Percentiles rank a stretch among this genome's conserved stretches.
Evolutionary conservation across 345 rosid species (phyloP).

Genomic region (Arabidopsis arenosa): DNA sequence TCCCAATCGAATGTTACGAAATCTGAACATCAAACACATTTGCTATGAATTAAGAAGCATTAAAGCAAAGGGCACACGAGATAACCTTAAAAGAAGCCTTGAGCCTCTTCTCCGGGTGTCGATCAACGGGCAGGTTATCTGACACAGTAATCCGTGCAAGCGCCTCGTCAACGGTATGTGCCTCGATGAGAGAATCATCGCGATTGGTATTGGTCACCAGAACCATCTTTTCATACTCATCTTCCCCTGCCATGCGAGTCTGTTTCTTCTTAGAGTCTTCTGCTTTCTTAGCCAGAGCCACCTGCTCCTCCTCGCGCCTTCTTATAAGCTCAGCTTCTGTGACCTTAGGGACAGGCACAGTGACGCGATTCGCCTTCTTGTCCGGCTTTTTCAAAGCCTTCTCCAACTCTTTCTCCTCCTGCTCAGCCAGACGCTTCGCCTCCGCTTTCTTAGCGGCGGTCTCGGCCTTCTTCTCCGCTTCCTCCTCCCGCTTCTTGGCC

Average conservation of each 20-base stretch:
- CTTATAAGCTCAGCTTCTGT: slow-evolving; percentile 74
- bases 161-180: slow-evolving; percentile 88
- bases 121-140: slow-evolving; percentile 73
- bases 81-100: slow-evolving; percentile 93
- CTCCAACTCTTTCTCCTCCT: slow-evolving; percentile 83
- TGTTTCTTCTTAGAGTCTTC: slow-evolving; percentile 74
- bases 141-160: slow-evolving; percentile 69
- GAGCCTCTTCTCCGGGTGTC: slow-evolving; percentile 88
- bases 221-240: slow-evolving; percentile 90
- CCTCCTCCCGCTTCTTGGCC: slow-evolving; percentile 90
- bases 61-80: neutral
- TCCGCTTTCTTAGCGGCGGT: slow-evolving; percentile 68
- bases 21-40: neutral
- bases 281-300: slow-evolving; percentile 65
- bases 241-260: slow-evolving; percentile 75
- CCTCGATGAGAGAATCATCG: slow-evolving; percentile 84
- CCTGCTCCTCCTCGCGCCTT: slow-evolving; percentile 75
- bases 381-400: slow-evolving; percentile 73
- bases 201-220: slow-evolving; percentile 80
- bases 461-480: slow-evolving; percentile 86
- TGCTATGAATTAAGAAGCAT: neutral
- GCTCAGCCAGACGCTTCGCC: slow-evolving; percentile 77
- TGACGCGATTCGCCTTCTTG: slow-evolving; percentile 79
- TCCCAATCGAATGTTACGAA: neutral
- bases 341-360: slow-evolving; percentile 82